A percentile compares a stretch with the other conserved stretches of the same genome.
phyloP scores from a whole-genome alignment of 495 filamentous ascomycete genomes.

The Haplographium delicatum region DNA sequence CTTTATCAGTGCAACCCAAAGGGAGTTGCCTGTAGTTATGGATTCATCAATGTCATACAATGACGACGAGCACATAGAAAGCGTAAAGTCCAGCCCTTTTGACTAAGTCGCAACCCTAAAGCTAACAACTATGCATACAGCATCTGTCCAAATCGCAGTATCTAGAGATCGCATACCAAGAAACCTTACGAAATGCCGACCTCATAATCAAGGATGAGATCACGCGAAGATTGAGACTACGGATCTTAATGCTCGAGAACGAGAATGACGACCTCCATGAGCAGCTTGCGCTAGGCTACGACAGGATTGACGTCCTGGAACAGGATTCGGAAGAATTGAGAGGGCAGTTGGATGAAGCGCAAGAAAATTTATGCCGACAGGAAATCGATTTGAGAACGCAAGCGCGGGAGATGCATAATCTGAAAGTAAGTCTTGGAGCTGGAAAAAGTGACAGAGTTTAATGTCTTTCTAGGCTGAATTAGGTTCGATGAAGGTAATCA shows the following conservation, averaged over 20 bases:
- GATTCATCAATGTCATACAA: conserved; percentile 21
- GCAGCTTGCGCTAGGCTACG: conserved; percentile 51
- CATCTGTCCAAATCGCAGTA: conserved; percentile 20
- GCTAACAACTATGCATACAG: conserved; percentile 5
- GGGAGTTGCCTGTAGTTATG: conserved; percentile 11
- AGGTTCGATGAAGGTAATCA: conserved; percentile 52
- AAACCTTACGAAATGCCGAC: conserved; percentile 49
- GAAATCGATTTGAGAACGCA: conserved; percentile 52
- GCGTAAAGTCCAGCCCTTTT: conserved; percentile 7
- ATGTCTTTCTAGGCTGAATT: conserved; percentile 57
- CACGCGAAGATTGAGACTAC: conserved; percentile 56
- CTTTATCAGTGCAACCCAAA: too few relatives aligned
- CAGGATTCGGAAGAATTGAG: conserved; percentile 49
- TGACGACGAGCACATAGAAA: conserved; percentile 20
- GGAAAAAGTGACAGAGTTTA: too few relatives aligned
- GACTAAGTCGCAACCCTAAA: not conserved
- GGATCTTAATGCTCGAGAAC: conserved; percentile 61
- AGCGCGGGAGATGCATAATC: conserved; percentile 55
- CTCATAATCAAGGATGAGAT: conserved; percentile 63
- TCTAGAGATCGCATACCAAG: conserved; percentile 64
- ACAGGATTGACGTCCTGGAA: conserved; percentile 43
- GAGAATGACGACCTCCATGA: conserved; percentile 63
- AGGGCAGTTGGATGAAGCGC: conserved; percentile 49
- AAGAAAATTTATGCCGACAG: conserved; percentile 49
- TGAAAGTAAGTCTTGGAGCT: conserved; percentile 65